phyloP scores from a whole-genome alignment of 2,329 filamentous ascomycete genomes.

The Diaporthe ampelina region DNA sequence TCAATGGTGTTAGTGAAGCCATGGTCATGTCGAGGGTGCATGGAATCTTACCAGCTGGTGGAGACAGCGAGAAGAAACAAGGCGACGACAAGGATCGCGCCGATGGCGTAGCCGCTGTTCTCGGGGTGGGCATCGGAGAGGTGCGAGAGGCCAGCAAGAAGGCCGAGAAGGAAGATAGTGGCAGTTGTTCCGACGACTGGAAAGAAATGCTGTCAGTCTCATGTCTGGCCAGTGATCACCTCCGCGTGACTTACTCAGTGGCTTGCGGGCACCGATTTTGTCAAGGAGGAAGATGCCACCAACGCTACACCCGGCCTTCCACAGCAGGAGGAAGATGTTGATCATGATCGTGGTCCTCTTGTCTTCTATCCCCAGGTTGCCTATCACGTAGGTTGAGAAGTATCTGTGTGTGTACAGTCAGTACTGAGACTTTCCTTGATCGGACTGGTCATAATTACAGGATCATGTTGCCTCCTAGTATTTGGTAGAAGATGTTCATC shows the following conservation, averaged over 20 bases:
- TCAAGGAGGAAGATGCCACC: background rate
- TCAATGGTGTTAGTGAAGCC: background rate
- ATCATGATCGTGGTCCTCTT: slow-evolving; percentile 11
- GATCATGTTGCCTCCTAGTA: slow-evolving; percentile 11
- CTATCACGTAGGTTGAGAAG: slow-evolving; percentile 6
- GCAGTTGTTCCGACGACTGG: background rate
- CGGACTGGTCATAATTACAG: background rate
- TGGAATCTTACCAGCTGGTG: slow-evolving; percentile 1
- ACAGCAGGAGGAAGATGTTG: slow-evolving; percentile 9
- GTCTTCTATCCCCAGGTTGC: background rate
- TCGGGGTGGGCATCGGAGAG: slow-evolving; percentile 14
- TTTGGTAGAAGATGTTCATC: slow-evolving; percentile 14
- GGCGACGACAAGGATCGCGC: background rate
- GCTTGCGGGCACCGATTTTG: slow-evolving; percentile 1
- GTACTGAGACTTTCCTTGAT: no score
- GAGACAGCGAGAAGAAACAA: slow-evolving; percentile 3
- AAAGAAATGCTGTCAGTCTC: background rate
- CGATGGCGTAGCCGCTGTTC: background rate
- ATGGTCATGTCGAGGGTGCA: background rate
- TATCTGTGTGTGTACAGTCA: background rate
- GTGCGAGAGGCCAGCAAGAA: slow-evolving; percentile 4
- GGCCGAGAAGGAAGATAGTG: background rate
- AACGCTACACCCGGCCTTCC: slow-evolving; percentile 1
- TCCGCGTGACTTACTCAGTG: background rate
- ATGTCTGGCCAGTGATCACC: background rate